A percentile compares a stretch with the other conserved stretches of the same genome.
Conservation (phyloP, 169 alveolate species). For the Prorocentrum cordatum region DNA sequence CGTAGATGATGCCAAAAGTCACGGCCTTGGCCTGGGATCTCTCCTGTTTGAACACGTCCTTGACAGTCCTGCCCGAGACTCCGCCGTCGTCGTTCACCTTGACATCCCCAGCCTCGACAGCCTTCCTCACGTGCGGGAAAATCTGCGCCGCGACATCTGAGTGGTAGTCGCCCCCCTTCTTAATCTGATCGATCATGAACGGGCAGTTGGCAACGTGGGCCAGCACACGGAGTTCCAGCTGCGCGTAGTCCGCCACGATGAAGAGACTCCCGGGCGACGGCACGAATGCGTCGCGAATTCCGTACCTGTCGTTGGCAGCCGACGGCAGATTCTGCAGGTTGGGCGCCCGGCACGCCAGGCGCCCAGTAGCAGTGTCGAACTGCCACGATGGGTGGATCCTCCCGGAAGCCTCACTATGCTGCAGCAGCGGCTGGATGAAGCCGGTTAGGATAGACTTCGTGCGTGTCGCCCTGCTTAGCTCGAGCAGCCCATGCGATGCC, state of each 20-base stretch:
- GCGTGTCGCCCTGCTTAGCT: background rate
- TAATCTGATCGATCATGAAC: slow-evolving; percentile 79
- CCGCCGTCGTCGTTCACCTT: background rate
- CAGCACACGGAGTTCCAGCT: slow-evolving; percentile 80
- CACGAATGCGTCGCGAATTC: slow-evolving; percentile 77
- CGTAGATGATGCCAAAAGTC: slow-evolving; percentile 83
- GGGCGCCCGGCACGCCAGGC: slow-evolving; percentile 70
- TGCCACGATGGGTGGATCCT: background rate
- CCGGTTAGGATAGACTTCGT: background rate
- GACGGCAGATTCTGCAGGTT: slow-evolving; percentile 81
- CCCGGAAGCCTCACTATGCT: background rate
- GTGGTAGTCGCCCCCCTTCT: slow-evolving; percentile 83
- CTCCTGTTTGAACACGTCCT: background rate
- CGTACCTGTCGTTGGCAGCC: slow-evolving; percentile 77
- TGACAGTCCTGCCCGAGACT: too few species aligned
- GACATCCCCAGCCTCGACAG: background rate
- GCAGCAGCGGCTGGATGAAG: background rate
- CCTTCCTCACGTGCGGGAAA: slow-evolving; percentile 72
- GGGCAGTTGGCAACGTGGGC: slow-evolving; percentile 81
- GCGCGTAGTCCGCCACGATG: slow-evolving; percentile 82
- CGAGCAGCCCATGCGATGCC: background rate
- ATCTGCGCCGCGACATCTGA: slow-evolving; percentile 79
- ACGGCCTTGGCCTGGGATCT: slow-evolving; percentile 73
- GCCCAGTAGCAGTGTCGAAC: background rate
- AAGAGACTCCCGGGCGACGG: slow-evolving; percentile 78